Evolutionary conservation across 495 filamentous ascomycete species (phyloP), one percentile per base, ranked within the genome.

Genomic region (Coniosporium apollinis): DNA sequence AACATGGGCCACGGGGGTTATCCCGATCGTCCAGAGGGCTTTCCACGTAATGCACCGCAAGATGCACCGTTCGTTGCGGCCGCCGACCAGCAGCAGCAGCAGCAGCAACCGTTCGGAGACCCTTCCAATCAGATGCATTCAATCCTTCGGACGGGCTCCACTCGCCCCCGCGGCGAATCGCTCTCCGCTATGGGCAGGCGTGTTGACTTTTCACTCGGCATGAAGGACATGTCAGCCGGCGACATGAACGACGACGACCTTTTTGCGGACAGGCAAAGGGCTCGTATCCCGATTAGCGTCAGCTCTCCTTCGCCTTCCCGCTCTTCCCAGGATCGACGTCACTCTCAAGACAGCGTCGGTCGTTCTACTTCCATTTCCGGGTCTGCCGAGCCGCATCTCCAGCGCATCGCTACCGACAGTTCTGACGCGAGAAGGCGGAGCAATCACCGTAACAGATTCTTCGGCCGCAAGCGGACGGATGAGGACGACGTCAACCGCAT

Each of bases 131-230:
- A 32, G 10, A 16, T 16, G 17, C 59, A 59, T 10, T 71, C 69
- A 1, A 72, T 75, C 42, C 55, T 74, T 5, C 68, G 72, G 38
- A 66, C 61, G 39, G 39, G 47, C n/a, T 49, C 52, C 8, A 59
- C 58, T 26, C 62, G 74, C 3, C 50, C 58, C 13, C 68, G 71
- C 17, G 68, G 68, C 28, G 65, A 73, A 38, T 69, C 68, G 0
- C 43, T 66, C 15, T 60, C 65, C 1, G 46, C 48, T 10, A 69
- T 73, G 53, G 62, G 61, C 33, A 73, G 72, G 26, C 73, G 77
- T 19, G 74, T 82, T 19, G 80, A 84, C 47, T 84, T 84, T 56
- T 79, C 76, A 4, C 61, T 82, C 4, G 79, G 79, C 18, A 77
- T 81, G 59, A 62, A 60, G 22, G 63, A 67, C 37, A 57, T 78